Conservation (phyloP, 1,284 basidiomycete species). For the Cryptococcus floricola region DNA sequence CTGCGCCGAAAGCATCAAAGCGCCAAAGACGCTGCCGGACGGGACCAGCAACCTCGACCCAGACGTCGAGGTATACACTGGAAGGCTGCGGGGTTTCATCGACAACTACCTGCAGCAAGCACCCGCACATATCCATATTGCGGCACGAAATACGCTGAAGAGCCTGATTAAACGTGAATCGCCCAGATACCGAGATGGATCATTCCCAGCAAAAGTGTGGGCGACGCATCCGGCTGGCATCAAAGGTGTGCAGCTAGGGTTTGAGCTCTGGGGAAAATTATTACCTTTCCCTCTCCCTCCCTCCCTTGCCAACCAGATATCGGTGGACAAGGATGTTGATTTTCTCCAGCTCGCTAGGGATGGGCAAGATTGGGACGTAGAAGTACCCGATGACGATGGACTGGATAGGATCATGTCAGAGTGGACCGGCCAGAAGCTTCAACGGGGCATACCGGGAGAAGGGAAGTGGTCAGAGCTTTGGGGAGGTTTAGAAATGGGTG, state of each 20-base stretch:
- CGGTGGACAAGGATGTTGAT: not conserved
- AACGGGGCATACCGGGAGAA: constrained; percentile 9
- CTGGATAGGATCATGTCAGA: constrained; percentile 20
- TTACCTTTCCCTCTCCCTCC: constrained; percentile 15
- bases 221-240: constrained; percentile 11
- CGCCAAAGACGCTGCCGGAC: constrained; percentile 9
- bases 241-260: constrained; percentile 13
- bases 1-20: constrained; percentile 5
- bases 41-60: constrained; percentile 9
- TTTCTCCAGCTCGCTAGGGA: constrained; percentile 9
- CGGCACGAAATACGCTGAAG: constrained; percentile 8
- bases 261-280: constrained; percentile 27
- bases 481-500: constrained; percentile 24
- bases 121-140: constrained; percentile 4
- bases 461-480: constrained; percentile 21
- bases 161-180: constrained; percentile 4
- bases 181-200: not conserved
- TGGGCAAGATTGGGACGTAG: constrained; percentile 23
- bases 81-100: constrained; percentile 7
- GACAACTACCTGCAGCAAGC: constrained; percentile 5
- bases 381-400: constrained; percentile 23
- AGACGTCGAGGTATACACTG: constrained; percentile 1
- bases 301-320: constrained; percentile 1
- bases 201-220: constrained; percentile 13
- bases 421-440: constrained; percentile 26